Conservation (phyloP, 345 rosid genomes). For the Melastoma malabathricum region DNA sequence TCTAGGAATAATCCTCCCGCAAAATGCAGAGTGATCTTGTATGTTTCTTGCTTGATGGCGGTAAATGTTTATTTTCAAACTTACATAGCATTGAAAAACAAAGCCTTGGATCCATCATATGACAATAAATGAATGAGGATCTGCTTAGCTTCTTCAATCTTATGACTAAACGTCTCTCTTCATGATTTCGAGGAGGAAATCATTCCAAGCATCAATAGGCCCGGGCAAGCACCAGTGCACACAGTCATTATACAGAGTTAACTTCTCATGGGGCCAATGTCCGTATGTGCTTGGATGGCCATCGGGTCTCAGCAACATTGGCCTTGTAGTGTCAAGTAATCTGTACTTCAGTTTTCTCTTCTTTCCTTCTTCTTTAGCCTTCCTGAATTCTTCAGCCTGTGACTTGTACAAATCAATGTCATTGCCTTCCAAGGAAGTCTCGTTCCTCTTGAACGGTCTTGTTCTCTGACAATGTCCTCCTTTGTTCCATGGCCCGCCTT, state of each 20-base stretch:
- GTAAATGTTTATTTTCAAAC: too few relatives aligned
- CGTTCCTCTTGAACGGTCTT: constrained; percentile 34
- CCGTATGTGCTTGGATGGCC: constrained; percentile 76
- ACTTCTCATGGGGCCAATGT: constrained; percentile 53
- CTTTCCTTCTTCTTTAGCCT: constrained; percentile 40
- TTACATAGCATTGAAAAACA: too few relatives aligned
- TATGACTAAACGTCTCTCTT: constrained; percentile 35
- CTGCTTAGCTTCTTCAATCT: not conserved
- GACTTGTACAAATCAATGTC: constrained; percentile 38
- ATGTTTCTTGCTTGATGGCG: too few relatives aligned
- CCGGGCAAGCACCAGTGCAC: constrained; percentile 96
- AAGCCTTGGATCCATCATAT: too few relatives aligned
- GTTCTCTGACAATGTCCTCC: constrained; percentile 64
- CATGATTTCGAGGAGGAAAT: constrained; percentile 70
- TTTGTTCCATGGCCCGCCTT: constrained; percentile 58
- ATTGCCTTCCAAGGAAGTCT: constrained; percentile 31
- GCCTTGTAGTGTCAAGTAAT: constrained; percentile 47
- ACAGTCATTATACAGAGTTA: constrained; percentile 58
- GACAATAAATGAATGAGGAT: not conserved
- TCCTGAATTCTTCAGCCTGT: constrained; percentile 52
- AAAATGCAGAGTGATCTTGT: too few relatives aligned
- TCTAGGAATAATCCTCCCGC: too few relatives aligned
- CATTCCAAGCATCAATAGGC: constrained; percentile 63
- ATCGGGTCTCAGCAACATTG: constrained; percentile 52
- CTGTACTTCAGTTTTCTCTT: constrained; percentile 38